Evolutionary conservation across 1,284 basidiomycete genomes (phyloP).

Genomic region (Fistulinella cinereoalba): DNA sequence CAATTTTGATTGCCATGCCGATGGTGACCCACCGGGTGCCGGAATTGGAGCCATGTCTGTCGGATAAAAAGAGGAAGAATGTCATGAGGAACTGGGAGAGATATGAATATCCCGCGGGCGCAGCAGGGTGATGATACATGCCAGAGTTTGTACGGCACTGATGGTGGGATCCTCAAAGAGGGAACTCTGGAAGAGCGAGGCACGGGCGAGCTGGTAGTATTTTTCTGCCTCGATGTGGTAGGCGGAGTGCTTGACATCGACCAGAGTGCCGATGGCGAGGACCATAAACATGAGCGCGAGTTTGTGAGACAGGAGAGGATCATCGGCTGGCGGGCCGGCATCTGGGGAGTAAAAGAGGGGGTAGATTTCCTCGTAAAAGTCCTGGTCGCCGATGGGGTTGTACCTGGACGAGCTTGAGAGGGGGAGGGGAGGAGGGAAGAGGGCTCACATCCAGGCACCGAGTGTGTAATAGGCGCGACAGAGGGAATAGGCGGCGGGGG

Average conservation of each 20-base stretch:
- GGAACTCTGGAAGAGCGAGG: slow-evolving; percentile 66
- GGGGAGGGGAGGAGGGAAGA: slow-evolving; percentile 3
- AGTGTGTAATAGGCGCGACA: slow-evolving; percentile 64
- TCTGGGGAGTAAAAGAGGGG: slow-evolving; percentile 58
- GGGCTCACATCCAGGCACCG: slow-evolving; percentile 71
- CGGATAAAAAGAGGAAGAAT: slow-evolving; percentile 71
- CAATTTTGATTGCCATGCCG: slow-evolving; percentile 74
- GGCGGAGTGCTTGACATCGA: slow-evolving; percentile 60
- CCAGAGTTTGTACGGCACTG: slow-evolving; percentile 67
- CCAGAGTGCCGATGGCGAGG: slow-evolving; percentile 68
- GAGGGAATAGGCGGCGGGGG: slow-evolving; percentile 56
- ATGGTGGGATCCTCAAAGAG: slow-evolving; percentile 74
- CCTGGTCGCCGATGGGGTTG: slow-evolving; percentile 62
- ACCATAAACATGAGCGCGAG: slow-evolving; percentile 74
- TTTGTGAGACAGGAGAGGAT: slow-evolving; percentile 60
- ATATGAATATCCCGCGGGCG: slow-evolving; percentile 10
- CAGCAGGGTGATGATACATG: slow-evolving; percentile 35
- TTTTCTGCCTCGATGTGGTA: slow-evolving; percentile 77
- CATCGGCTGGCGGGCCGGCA: slow-evolving; percentile 46
- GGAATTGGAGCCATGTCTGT: slow-evolving; percentile 67
- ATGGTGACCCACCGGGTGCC: slow-evolving; percentile 77
- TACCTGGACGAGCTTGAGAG: no score
- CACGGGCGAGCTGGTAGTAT: slow-evolving; percentile 70
- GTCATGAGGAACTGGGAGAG: slow-evolving; percentile 65
- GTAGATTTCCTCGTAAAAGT: slow-evolving; percentile 65